Base-by-base conservation (phyloP, 2,329 filamentous ascomycete species). In the Paraphoma sp. region DNA sequence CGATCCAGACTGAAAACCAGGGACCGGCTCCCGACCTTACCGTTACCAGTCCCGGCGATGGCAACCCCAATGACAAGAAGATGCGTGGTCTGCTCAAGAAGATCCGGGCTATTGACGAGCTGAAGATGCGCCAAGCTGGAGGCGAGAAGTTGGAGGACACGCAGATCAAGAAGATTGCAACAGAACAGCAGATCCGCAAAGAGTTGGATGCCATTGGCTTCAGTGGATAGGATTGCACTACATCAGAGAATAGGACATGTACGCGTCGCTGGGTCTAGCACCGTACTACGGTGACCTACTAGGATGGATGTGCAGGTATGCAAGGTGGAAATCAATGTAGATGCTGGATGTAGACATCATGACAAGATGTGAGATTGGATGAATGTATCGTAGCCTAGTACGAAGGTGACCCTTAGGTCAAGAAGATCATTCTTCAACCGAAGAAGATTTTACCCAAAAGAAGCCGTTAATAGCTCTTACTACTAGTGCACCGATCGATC, bases 71-170 rank as follows among this genome's bases (percentile, higher is more conserved):
- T 60, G 93, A 96, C 44, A 99, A 98, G 87, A 99, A 98, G 83
- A 86, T 97, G 60, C 86, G 95, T 53, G 92, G 92, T 57, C 84
- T 99, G 60, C 85, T 97, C 76, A 99, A 99, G 86, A 99, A 99
- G 85, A 90, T 99, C 60, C 88, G 95, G 17, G 95, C 95, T 10
- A 99, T 99, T 73, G 95, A 99, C 74, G 95, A 99, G 76, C 82
- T 99, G 59, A 97, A 98, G 83, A 97, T 98, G 93, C 88, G 95
- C 54, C 88, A 93, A 65, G 95, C 94, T 2, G 89, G 90, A 33
- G 94, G 94, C 5, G 95, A 99, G 84, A 98, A 97, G 84, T 82
- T 99, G 58, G 95, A 99, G 81, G 94, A 97, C 73, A 99, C 95
- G 31, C 95, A 99, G 81, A 88, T 99, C 79, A 96, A 97, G 84